Conservation (phyloP, 192 early-diverging fungal species). For the Mortierella antarctica region DNA sequence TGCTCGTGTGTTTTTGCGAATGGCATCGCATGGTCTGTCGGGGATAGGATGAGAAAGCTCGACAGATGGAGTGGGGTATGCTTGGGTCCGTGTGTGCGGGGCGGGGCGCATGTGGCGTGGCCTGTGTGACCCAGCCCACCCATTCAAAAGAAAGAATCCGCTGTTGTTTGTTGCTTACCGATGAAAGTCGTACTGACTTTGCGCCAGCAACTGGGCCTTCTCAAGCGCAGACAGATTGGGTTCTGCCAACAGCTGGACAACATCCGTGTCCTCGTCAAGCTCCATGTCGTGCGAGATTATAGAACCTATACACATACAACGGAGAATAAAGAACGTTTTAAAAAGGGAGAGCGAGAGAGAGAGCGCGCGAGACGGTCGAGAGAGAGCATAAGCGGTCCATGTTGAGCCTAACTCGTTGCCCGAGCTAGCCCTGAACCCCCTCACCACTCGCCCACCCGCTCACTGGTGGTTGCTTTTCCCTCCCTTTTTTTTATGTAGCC, state of each 20-base stretch:
- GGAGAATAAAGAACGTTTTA: neutral
- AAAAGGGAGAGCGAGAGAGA: neutral
- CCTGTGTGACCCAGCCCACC: too few species aligned
- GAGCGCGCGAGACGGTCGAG: too few species aligned
- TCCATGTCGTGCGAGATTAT: conserved; percentile 26
- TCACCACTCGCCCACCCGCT: too few species aligned
- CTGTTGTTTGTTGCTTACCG: conserved; percentile 16
- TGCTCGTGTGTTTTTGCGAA: too few species aligned
- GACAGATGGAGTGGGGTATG: too few species aligned
- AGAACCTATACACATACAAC: conserved; percentile 12
- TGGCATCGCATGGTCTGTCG: too few species aligned
- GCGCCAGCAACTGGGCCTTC: conserved; percentile 26
- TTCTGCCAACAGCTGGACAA: conserved; percentile 39
- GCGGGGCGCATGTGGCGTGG: too few species aligned
- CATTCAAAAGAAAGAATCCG: neutral
- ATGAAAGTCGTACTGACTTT: conserved; percentile 44
- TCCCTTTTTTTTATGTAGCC: neutral
- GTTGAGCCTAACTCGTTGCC: too few species aligned
- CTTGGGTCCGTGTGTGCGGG: too few species aligned
- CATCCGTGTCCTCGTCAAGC: conserved; percentile 47
- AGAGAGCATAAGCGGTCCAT: too few species aligned
- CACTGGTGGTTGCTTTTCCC: neutral
- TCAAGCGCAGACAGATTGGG: conserved; percentile 28
- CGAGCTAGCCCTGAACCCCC: too few species aligned
- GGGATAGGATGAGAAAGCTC: too few species aligned